These are phyloP conservation scores for Stephanodiscus minutulus DNA, from an alignment of 108 stramenopile genomes.

Conservation along the genomic window DNA sequence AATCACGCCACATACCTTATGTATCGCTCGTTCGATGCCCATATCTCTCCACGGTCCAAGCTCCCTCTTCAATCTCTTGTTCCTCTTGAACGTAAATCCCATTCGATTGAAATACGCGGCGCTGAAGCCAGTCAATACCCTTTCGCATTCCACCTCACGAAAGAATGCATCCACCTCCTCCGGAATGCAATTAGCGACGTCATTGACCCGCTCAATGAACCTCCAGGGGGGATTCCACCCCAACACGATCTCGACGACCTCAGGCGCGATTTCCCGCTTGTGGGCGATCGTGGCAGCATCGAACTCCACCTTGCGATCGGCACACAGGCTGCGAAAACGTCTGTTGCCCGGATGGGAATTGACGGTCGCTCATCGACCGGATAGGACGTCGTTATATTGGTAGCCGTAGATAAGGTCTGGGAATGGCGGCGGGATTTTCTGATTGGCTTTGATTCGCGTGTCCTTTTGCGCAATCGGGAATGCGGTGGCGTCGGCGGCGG, in stretches of 20 bases:
- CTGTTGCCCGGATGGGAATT: conserved; percentile 73
- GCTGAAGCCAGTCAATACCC: conserved; percentile 5
- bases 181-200: not conserved
- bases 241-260: conserved; percentile 50
- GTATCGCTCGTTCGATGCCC: conserved; percentile 64
- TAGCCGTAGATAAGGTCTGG: conserved; percentile 24
- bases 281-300: conserved; percentile 64
- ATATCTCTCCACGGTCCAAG: conserved; percentile 67
- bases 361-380: conserved; percentile 72
- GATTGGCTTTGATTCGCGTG: not conserved
- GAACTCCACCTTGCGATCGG: conserved; percentile 63
- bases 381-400: conserved; percentile 56
- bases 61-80: conserved; percentile 30
- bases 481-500: not conserved
- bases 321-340: conserved; percentile 62
- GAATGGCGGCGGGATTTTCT: conserved; percentile 23
- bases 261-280: conserved; percentile 66
- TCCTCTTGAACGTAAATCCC: conserved; percentile 7
- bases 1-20: conserved; percentile 79
- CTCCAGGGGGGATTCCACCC: conserved; percentile 43
- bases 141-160: conserved; percentile 10
- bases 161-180: too few relatives aligned
- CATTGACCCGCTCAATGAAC: conserved; percentile 54
- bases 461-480: not conserved
- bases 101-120: conserved; percentile 10